A percentile compares a stretch with the other conserved stretches of the same genome.
These are phyloP conservation scores for Escovopsis sp. DNA, from an alignment of 2,329 filamentous ascomycete genomes.

Conservation along the genomic window DNA sequence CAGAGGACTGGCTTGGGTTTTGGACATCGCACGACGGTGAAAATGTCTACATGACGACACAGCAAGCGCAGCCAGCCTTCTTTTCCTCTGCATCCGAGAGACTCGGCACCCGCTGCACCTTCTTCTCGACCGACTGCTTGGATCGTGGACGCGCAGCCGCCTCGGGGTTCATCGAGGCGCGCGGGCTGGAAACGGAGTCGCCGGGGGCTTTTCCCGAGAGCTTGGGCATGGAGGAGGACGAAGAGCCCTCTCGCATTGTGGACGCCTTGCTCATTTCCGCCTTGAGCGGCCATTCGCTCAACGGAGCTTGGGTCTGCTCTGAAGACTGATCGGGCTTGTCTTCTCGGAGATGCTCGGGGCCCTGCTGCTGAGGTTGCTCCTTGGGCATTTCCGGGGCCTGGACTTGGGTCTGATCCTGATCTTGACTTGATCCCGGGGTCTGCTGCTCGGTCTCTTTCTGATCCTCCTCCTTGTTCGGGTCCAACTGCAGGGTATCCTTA, in stretches of 20 bases:
- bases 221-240: conserved; percentile 50
- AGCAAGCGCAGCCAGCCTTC: conserved; percentile 34
- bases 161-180: conserved; percentile 27
- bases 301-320: conserved; percentile 17
- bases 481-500: conserved; percentile 21
- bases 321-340: neutral
- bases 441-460: conserved; percentile 4
- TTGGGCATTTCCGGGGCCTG: neutral
- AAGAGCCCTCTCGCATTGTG: conserved; percentile 27
- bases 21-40: too few species aligned
- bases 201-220: conserved; percentile 26
- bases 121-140: conserved; percentile 6
- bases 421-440: neutral
- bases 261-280: conserved; percentile 28
- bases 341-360: neutral
- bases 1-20: too few species aligned
- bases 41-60: conserved; percentile 31
- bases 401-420: neutral
- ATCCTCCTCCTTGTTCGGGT: conserved; percentile 4
- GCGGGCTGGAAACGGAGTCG: conserved; percentile 28
- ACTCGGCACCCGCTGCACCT: conserved; percentile 8
- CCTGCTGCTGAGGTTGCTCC: conserved; percentile 6
- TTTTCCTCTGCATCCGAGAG: conserved; percentile 22
- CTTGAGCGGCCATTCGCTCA: conserved; percentile 46
- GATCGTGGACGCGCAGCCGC: conserved; percentile 11